Base-by-base conservation (phyloP, 2,329 filamentous ascomycete genomes). In the Aspergillus ochraceus region DNA sequence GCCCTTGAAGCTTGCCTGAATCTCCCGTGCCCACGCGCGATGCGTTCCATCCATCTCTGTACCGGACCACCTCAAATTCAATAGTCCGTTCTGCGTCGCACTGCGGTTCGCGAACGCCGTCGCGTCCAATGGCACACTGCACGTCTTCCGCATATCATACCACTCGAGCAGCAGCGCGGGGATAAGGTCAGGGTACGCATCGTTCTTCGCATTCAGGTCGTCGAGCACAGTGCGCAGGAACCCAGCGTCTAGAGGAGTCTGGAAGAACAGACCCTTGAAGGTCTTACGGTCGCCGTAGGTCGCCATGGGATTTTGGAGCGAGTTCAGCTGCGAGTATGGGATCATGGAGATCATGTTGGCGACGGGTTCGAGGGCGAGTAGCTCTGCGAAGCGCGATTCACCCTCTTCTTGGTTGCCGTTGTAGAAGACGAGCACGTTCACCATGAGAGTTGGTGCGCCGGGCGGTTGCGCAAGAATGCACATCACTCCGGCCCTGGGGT, bases 401-500 rank as follows among this genome's bases (percentile, higher is more conserved):
- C 71, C 79, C 46, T 78, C 72, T 6, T 72, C 68, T 12, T 70
- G 70, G 9, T 68, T 68, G 19, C 78, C 77, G 49, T 78, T 77
- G 59, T 75, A 77, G 58, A 76, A 74, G 26, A 72, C 61, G 6
- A 70, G 60, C 6, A 74, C 65, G 17, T 73, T 60, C 11, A 73
- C 63, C 59, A 75, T 67, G 0, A 76, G 74, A 10, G 68, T 64
- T 2, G 69, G 68, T 1, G 68, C 67, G 20, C 66, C 70, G 0
- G 72, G 71, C 0, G 74, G 76, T 14, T 70, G 67, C 0, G 70
- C 59, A 11, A 71, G 63, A 46, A 74, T 59, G 29, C 65, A 69
- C 47, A 76, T 68, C 2, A 70, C 71, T 1, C 65, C 69, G 2
- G 84, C 86, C 59, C 86, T 82, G 9, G 82, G 80, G 14, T 88